phyloP scores from a whole-genome alignment of 1,284 basidiomycete species.

The Sphaerobolus stellatus region DNA sequence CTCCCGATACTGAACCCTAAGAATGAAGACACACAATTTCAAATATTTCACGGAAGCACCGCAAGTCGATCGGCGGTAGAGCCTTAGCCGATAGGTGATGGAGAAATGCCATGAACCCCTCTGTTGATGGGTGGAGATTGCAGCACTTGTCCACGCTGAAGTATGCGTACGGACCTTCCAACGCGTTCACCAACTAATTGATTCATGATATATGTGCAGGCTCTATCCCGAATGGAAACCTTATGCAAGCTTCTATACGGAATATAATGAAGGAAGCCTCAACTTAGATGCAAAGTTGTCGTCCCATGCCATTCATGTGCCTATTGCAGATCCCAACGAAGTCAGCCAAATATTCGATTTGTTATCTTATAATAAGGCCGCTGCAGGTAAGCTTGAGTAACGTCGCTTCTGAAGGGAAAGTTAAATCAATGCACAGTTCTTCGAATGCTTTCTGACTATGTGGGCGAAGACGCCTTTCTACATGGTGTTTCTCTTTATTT shows the following conservation, averaged over 20 bases:
- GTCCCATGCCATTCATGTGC: slow-evolving; percentile 94
- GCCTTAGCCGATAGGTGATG: too few species aligned
- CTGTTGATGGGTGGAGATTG: too few species aligned
- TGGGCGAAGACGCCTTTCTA: slow-evolving; percentile 88
- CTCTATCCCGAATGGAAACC: slow-evolving; percentile 79
- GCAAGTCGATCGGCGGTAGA: too few species aligned
- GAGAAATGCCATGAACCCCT: too few species aligned
- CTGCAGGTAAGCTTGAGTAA: slow-evolving; percentile 51
- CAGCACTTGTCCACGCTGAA: too few species aligned
- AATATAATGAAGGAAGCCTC: slow-evolving; percentile 67
- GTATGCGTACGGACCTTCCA: too few species aligned
- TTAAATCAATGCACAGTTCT: slow-evolving; percentile 56
- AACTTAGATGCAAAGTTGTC: slow-evolving; percentile 86
- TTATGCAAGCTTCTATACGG: slow-evolving; percentile 65
- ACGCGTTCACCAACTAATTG: too few species aligned
- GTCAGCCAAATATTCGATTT: slow-evolving; percentile 90
- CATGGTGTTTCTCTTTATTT: slow-evolving; percentile 90
- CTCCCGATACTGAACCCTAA: too few species aligned
- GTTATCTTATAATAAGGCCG: slow-evolving; percentile 86
- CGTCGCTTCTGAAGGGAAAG: neutral
- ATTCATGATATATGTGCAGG: slow-evolving; percentile 44
- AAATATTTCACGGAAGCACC: too few species aligned
- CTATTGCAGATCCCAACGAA: slow-evolving; percentile 83
- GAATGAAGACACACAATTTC: too few species aligned
- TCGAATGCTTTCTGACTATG: slow-evolving; percentile 87